Conservation (phyloP, 805 yeast genomes). For the Candida schatavii region DNA sequence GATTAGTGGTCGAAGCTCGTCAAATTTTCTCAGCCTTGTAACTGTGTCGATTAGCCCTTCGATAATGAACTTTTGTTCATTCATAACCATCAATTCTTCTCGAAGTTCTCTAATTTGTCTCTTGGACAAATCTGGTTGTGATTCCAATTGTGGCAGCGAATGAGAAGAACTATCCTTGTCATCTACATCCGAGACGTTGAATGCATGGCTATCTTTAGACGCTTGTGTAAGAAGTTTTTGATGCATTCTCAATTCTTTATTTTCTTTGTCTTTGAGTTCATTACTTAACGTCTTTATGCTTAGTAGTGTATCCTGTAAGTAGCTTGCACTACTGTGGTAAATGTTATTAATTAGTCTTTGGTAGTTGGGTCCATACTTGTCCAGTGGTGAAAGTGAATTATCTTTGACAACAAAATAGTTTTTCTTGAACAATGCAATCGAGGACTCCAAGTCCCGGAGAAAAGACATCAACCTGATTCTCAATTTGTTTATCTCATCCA, state of each 20-base stretch:
- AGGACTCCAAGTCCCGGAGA: conserved; percentile 32
- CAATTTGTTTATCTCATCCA: conserved; percentile 15
- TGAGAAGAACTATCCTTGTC: background rate
- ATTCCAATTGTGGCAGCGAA: conserved; percentile 6
- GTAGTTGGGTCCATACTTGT: background rate
- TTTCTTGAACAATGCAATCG: conserved; percentile 21
- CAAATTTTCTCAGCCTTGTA: conserved; percentile 69
- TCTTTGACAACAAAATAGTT: conserved; percentile 8
- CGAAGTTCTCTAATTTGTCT: conserved; percentile 56
- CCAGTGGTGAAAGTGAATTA: background rate
- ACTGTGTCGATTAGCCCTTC: conserved; percentile 60
- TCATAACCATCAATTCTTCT: conserved; percentile 80
- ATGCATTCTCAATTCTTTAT: conserved; percentile 14
- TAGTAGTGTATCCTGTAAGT: conserved; percentile 65
- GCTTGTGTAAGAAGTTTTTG: conserved; percentile 1
- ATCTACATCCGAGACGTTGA: conserved; percentile 6
- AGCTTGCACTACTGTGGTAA: conserved; percentile 52
- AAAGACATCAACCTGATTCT: conserved; percentile 20
- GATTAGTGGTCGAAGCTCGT: conserved; percentile 63
- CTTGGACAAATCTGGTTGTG: conserved; percentile 34
- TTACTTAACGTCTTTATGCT: conserved; percentile 61
- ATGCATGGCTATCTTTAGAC: conserved; percentile 4
- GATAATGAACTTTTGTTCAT: conserved; percentile 77
- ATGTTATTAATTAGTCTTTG: conserved; percentile 52
- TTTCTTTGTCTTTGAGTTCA: conserved; percentile 31